phyloP scores from a whole-genome alignment of 31 red algal species.

The Asparagopsis taxiformis region DNA sequence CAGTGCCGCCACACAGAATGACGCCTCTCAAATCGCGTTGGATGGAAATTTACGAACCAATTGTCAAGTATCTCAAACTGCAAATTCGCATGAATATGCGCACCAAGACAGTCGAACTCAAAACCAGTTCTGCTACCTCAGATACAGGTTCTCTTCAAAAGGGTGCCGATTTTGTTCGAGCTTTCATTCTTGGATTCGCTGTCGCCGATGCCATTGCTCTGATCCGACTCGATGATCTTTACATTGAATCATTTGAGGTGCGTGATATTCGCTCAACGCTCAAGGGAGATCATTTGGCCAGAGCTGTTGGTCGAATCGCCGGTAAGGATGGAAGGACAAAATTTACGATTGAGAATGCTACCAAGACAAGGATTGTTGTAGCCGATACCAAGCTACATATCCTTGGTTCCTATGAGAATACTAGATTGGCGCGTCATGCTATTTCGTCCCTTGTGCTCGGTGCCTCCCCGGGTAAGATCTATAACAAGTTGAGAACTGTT shows the following conservation, averaged over 20 bases:
- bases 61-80: constrained; percentile 87
- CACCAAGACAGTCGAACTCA: constrained; percentile 75
- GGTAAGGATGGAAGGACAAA: constrained; percentile 90
- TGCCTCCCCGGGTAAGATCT: constrained; percentile 92
- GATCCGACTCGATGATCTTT: constrained; percentile 91
- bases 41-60: constrained; percentile 88
- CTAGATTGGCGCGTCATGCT: constrained; percentile 85
- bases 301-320: constrained; percentile 93
- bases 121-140: constrained; percentile 42
- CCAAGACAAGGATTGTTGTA: constrained; percentile 89
- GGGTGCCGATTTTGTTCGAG: constrained; percentile 89
- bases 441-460: constrained; percentile 87
- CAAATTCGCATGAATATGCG: constrained; percentile 93
- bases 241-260: constrained; percentile 92
- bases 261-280: constrained; percentile 72
- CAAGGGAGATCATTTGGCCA: constrained; percentile 87
- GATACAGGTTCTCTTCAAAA: constrained; percentile 89
- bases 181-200: constrained; percentile 91
- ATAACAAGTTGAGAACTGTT: constrained; percentile 85
- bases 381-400: constrained; percentile 95
- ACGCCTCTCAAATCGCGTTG: constrained; percentile 82
- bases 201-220: constrained; percentile 88
- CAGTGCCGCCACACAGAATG: constrained; percentile 81
- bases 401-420: constrained; percentile 86
- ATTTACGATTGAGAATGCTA: constrained; percentile 96